These are phyloP conservation scores for Gastrodia elata DNA, from an alignment of 106 monocot genomes.

Conservation along the genomic window DNA sequence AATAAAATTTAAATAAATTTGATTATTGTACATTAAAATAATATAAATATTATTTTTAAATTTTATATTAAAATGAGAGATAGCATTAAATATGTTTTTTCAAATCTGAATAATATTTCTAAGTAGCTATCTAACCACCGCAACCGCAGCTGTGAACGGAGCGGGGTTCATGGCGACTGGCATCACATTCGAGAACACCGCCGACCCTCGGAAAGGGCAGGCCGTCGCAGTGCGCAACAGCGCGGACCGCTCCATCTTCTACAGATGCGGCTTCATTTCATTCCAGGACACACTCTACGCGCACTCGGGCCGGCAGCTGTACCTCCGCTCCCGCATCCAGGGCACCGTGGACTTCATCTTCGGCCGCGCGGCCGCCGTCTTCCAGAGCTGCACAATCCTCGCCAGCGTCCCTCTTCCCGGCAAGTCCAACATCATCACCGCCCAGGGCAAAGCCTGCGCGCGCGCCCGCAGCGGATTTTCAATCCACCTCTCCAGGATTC, in stretches of 20 bases:
- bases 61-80: no score
- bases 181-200: conserved; percentile 23
- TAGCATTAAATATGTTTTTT: no score
- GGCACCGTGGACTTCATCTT: conserved; percentile 24
- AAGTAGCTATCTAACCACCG: no score
- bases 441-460: neutral
- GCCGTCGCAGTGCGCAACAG: conserved; percentile 26
- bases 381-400: conserved; percentile 11
- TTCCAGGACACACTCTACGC: conserved; percentile 19
- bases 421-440: conserved; percentile 3
- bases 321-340: conserved; percentile 4
- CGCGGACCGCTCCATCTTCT: conserved; percentile 16
- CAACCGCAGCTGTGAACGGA: conserved; percentile 15
- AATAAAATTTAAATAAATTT: no score
- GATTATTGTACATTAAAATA: no score
- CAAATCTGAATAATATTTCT: no score
- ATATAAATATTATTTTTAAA: no score
- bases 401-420: neutral
- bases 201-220: conserved; percentile 15
- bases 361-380: conserved; percentile 3
- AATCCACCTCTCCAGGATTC: neutral
- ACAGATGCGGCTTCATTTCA: conserved; percentile 4
- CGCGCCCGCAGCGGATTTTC: neutral
- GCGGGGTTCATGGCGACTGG: conserved; percentile 14
- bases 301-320: conserved; percentile 9